Conservation (phyloP, 2,329 filamentous ascomycete species). For the Triangularia verruculosa region DNA sequence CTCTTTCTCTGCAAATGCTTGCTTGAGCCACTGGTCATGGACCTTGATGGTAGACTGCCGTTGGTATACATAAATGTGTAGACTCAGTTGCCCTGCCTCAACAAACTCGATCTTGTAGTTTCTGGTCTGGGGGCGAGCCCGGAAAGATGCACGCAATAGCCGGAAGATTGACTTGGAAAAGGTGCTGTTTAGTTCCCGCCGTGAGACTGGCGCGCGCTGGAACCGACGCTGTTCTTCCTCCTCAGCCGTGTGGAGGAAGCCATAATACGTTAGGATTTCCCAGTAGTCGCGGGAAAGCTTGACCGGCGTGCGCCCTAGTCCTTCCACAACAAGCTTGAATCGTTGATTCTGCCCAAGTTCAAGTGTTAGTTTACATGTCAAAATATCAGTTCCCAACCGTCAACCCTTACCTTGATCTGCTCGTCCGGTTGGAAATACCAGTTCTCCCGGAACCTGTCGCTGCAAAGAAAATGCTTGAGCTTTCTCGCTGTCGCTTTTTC, state of each 20-base stretch:
- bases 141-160: conserved; percentile 18
- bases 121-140: conserved; percentile 12
- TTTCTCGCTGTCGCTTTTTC: not conserved
- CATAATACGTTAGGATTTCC: conserved; percentile 19
- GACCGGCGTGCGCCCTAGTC: conserved; percentile 21
- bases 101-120: conserved; percentile 16
- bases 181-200: not conserved
- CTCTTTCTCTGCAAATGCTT: conserved; percentile 6
- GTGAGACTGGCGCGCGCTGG: not conserved
- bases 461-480: conserved; percentile 20
- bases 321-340: conserved; percentile 17
- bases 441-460: conserved; percentile 14
- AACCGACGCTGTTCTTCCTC: conserved; percentile 21
- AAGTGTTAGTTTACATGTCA: conserved; percentile 13
- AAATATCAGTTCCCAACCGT: not conserved
- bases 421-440: conserved; percentile 26
- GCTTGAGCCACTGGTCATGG: conserved; percentile 19
- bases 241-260: conserved; percentile 22
- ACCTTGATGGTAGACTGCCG: conserved; percentile 1
- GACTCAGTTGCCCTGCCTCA: conserved; percentile 17
- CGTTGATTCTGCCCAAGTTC: conserved; percentile 1
- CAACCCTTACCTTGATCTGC: conserved; percentile 18
- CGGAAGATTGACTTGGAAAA: conserved; percentile 9
- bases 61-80: conserved; percentile 12
- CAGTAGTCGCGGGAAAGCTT: conserved; percentile 25